A percentile compares a stretch with the other conserved stretches of the same genome.
Evolutionary conservation across 306 rosid species (phyloP).

Genomic region (Clitoria ternatea): DNA sequence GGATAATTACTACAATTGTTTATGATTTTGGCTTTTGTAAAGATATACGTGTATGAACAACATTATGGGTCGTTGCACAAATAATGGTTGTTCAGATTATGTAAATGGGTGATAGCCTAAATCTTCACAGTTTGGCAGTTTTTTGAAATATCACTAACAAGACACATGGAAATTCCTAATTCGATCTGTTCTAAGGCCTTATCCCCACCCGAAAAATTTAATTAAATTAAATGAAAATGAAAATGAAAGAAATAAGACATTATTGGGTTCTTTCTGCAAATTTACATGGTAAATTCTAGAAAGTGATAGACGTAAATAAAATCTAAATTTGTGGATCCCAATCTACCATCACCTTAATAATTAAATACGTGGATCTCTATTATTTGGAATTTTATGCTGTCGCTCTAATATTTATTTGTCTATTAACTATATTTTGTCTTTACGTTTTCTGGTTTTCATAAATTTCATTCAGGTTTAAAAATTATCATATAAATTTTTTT

Average conservation of each 20-base stretch:
- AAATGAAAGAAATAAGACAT: not conserved
- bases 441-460: too few relatives aligned
- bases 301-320: not conserved
- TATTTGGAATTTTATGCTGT: not conserved
- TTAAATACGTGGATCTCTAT: not conserved
- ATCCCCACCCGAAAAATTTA: not conserved
- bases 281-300: not conserved
- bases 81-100: conserved; percentile 11
- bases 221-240: not conserved
- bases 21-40: conserved; percentile 6
- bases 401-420: not conserved
- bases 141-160: not conserved
- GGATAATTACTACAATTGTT: conserved; percentile 10
- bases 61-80: conserved; percentile 29
- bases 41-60: conserved; percentile 24
- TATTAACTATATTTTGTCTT: too few relatives aligned
- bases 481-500: too few relatives aligned
- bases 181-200: not conserved
- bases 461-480: too few relatives aligned
- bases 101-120: conserved; percentile 5
- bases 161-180: conserved; percentile 3
- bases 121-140: conserved; percentile 9
- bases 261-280: not conserved
- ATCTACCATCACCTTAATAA: not conserved
- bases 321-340: conserved; percentile 11